Base-by-base conservation (phyloP, 805 yeast genomes). In the Kodamaea kaohsiungensis region DNA sequence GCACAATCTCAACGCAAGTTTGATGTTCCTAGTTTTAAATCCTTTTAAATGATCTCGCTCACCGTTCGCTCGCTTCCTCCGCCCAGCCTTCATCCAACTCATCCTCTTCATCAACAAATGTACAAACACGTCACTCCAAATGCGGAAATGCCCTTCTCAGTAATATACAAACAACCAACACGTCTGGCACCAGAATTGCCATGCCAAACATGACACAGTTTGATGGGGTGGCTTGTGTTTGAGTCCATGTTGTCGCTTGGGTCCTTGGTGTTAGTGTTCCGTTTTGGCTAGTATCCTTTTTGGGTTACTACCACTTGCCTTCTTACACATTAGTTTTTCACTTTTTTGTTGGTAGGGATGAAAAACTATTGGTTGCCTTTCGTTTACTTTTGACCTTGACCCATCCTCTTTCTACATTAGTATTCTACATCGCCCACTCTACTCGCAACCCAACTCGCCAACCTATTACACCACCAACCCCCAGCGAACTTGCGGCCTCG, bases 41-140 rank as follows among this genome's bases (percentile, higher is more conserved):
- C 12, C 43, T 39, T 39, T 17, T 30, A 30, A 8, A 30, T 5
- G 35, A 30, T 30, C 35, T 12, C 35, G 13, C 35, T 22, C 35
- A 30, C 35, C 13, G 25, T 12, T 30, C 35, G 35, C 35, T 39
- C 43, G 43, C 35, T 30, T 5, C 35, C 35, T 10, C 3, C 18
- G 13, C 25, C 46, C 46, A 18, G 25, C 27, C 22, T 22, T 6
- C 5, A 12, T 33, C 15, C 37, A 25, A 19, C 15, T 13, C 46
- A 17, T 43, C 22, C 48, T 45, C 48, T 45, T 12, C 15, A 16
- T 19, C 48, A 45, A 47, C 51, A 48, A 48, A 15, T 38, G 51
- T 48, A 48, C 51, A 48, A 48, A 48, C 51, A 48, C 51, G 51
- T 48, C 25, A 3, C 8, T 10, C 48, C 39, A 33, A 46, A 25